phyloP scores from a whole-genome alignment of 148 eudicot genomes.

The Amaranthus cruentus region DNA sequence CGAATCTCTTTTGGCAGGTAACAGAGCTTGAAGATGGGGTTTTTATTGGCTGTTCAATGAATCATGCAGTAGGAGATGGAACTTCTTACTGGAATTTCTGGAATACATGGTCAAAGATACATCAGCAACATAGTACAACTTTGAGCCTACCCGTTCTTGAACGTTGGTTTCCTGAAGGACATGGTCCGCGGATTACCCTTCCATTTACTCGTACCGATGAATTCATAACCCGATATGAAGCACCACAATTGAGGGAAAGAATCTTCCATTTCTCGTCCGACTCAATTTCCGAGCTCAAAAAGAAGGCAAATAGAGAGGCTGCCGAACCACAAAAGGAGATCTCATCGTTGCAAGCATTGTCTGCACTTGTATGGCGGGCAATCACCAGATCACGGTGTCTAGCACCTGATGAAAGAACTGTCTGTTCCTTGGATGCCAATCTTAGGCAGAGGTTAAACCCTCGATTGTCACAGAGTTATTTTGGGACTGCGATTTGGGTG shows the following conservation, averaged over 20 bases:
- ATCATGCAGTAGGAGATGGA: slow-evolving; percentile 53
- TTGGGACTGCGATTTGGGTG: slow-evolving; percentile 9
- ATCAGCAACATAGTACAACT: not conserved
- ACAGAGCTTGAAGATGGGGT: slow-evolving; percentile 10
- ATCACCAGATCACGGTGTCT: slow-evolving; percentile 17
- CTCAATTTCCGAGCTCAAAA: slow-evolving; percentile 14
- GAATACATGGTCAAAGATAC: slow-evolving; percentile 38
- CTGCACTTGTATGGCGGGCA: slow-evolving; percentile 24
- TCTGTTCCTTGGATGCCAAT: slow-evolving; percentile 10
- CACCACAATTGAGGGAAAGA: slow-evolving; percentile 6
- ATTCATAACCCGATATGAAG: not conserved
- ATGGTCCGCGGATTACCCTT: slow-evolving; percentile 20
- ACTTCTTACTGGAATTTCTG: slow-evolving; percentile 58
- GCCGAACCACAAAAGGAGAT: not conserved
- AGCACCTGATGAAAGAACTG: slow-evolving; percentile 7
- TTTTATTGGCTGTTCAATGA: slow-evolving; percentile 26
- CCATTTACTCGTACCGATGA: slow-evolving; percentile 24
- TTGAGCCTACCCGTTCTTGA: slow-evolving; percentile 21
- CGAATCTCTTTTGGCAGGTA: not conserved
- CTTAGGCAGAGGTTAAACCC: slow-evolving; percentile 21
- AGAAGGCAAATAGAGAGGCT: slow-evolving; percentile 15
- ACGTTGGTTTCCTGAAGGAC: slow-evolving; percentile 28
- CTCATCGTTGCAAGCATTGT: slow-evolving; percentile 21
- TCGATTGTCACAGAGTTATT: slow-evolving; percentile 12
- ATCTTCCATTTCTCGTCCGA: slow-evolving; percentile 22